Conservation (phyloP, 2,329 filamentous ascomycete genomes). For the Trichoderma cornu-damae region DNA sequence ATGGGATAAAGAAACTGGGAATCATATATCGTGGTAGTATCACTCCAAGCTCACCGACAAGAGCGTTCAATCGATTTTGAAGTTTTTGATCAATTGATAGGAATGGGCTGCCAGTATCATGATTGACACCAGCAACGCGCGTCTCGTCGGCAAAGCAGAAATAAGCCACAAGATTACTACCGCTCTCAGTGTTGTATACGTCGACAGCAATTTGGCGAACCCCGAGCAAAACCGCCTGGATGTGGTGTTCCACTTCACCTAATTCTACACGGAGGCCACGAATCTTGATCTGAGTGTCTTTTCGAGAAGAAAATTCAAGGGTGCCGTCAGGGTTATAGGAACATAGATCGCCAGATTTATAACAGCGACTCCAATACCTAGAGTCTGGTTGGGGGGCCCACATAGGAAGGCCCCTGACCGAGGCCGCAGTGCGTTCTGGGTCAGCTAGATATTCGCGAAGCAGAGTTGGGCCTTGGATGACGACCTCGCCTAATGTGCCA, state of each 20-base stretch:
- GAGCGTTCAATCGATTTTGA: slow-evolving; percentile 10
- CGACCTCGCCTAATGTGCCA: too few relatives aligned
- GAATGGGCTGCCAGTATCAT: slow-evolving; percentile 1
- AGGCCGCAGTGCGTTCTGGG: slow-evolving; percentile 1
- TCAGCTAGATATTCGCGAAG: slow-evolving; percentile 12
- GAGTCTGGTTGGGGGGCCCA: not conserved
- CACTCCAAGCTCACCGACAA: not conserved
- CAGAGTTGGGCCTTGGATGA: too few relatives aligned
- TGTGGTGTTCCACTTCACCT: slow-evolving; percentile 14
- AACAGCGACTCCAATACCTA: not conserved
- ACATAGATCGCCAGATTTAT: slow-evolving; percentile 10
- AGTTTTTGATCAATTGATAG: slow-evolving; percentile 3
- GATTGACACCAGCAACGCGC: not conserved
- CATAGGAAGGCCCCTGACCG: not conserved
- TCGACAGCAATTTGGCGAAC: slow-evolving; percentile 10
- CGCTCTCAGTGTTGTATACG: not conserved
- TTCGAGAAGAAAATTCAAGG: not conserved
- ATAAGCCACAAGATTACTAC: slow-evolving; percentile 2
- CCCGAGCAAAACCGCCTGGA: not conserved
- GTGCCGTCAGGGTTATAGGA: slow-evolving; percentile 10
- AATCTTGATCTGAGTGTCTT: slow-evolving; percentile 13
- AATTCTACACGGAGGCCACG: slow-evolving; percentile 10
- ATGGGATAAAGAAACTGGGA: not conserved
- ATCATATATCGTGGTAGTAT: slow-evolving; percentile 7
- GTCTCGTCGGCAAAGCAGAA: slow-evolving; percentile 8